Evolutionary conservation across 2,329 filamentous ascomycete genomes (phyloP).

Genomic region (Nothophaeocryptopus gaeumannii): DNA sequence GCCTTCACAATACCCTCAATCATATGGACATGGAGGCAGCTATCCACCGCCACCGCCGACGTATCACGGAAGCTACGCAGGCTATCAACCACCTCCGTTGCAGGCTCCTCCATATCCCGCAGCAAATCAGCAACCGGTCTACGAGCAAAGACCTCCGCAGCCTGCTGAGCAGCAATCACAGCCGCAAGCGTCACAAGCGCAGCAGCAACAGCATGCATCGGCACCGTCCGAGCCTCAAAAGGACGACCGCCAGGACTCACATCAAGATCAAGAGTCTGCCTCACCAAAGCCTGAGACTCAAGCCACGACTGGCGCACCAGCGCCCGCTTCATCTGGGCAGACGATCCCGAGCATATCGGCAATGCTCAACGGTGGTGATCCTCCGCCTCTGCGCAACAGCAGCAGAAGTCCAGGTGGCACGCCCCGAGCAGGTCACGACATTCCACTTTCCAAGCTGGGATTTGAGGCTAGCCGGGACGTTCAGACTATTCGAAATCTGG

Average conservation of each 20-base stretch:
- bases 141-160: slow-evolving; percentile 12
- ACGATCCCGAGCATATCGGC: slow-evolving; percentile 56
- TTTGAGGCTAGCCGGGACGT: slow-evolving; percentile 38
- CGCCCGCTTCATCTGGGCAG: slow-evolving; percentile 37
- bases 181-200: slow-evolving; percentile 18
- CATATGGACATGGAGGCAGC: slow-evolving; percentile 22
- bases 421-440: slow-evolving; percentile 33
- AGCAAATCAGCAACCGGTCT: slow-evolving; percentile 4
- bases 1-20: slow-evolving; percentile 32
- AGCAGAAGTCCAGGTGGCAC: slow-evolving; percentile 33
- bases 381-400: slow-evolving; percentile 26
- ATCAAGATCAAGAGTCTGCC: background rate
- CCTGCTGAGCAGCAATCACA: slow-evolving; percentile 14
- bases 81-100: slow-evolving; percentile 23
- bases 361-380: slow-evolving; percentile 40
- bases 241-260: slow-evolving; percentile 21
- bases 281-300: slow-evolving; percentile 34
- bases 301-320: slow-evolving; percentile 38
- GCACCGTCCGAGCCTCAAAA: slow-evolving; percentile 15
- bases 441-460: slow-evolving; percentile 38
- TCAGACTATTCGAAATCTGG: slow-evolving; percentile 36
- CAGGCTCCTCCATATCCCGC: slow-evolving; percentile 22
- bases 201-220: slow-evolving; percentile 16
- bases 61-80: slow-evolving; percentile 18
- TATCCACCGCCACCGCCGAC: slow-evolving; percentile 27